Evolutionary conservation across 208 protist species (phyloP), one percentile per base, ranked within the genome.

Genomic region (Leishmania mexicana): DNA sequence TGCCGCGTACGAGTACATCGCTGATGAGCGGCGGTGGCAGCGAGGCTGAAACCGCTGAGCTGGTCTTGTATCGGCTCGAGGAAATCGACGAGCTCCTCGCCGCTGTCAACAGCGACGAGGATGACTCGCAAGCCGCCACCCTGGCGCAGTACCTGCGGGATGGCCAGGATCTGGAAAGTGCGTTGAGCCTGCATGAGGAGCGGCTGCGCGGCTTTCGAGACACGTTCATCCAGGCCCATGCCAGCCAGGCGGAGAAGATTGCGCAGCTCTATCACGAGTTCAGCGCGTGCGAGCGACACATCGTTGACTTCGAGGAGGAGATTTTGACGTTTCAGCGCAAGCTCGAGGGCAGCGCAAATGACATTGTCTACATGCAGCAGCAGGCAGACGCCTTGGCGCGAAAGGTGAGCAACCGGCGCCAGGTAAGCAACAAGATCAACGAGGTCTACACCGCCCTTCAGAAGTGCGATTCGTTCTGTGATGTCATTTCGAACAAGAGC

Each of bases 391-490:
- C 60, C 11, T 80, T 97, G 65, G 88, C 93, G 45, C 92, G 88
- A 49, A 91, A 89, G 80, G 90, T 97, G 40, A 87, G 88, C 80
- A 91, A 96, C 81, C 87, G 94, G 24, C 87, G 88, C 17, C 90
- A 91, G 79, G 92, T 94, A 31, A 96, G 93, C 84, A 82, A 85
- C 42, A 91, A 88, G 77, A 88, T 97, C 79, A 95, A 92, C 76
- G 93, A 94, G 78, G 93, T 97, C 45, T 97, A 96, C 83, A 91
- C 70, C 45, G 92, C 84, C 6, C 60, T 97, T 74, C 88, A 96
- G 81, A 93, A 96, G 87, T 97, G 94, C 79, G 94, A 97, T 64
- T 68, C 81, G 17, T 97, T 96, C 85, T 97, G 94, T 75, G 85
- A 90, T 42, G 88, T 90, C 65, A 95, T 97, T 75, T 81, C 77